A percentile compares a stretch with the other conserved stretches of the same genome.
phyloP scores from a whole-genome alignment of 2,329 filamentous ascomycete genomes.

The Phialophora tarda region DNA sequence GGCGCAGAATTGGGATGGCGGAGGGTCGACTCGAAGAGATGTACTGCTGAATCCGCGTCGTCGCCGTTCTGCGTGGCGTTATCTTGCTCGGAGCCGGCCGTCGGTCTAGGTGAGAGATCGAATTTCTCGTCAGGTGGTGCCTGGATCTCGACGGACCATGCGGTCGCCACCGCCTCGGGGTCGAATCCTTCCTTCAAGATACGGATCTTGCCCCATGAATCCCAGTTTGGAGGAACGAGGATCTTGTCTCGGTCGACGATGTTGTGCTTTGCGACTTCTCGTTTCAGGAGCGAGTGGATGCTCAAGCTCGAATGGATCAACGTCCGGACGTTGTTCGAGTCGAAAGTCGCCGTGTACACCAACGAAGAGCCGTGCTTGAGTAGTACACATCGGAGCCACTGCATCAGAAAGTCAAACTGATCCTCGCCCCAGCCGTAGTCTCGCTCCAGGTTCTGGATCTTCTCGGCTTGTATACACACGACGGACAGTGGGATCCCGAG shows the following conservation, averaged over 20 bases:
- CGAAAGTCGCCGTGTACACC: slow-evolving; percentile 80
- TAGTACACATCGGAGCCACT: slow-evolving; percentile 87
- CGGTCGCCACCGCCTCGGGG: slow-evolving; percentile 80
- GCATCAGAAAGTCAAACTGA: slow-evolving; percentile 93
- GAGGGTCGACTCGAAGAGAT: slow-evolving; percentile 34
- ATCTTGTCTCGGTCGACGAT: slow-evolving; percentile 95
- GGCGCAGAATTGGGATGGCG: slow-evolving; percentile 25
- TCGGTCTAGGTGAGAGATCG: slow-evolving; percentile 35
- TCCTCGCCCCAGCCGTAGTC: slow-evolving; percentile 91
- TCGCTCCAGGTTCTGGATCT: slow-evolving; percentile 87
- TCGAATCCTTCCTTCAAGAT: slow-evolving; percentile 91
- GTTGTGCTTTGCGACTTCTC: slow-evolving; percentile 81
- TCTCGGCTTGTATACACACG: slow-evolving; percentile 90
- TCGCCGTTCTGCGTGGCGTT: slow-evolving; percentile 40
- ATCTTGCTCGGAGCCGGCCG: slow-evolving; percentile 39
- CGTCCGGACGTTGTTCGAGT: slow-evolving; percentile 75
- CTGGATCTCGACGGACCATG: slow-evolving; percentile 85
- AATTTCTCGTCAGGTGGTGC: slow-evolving; percentile 49
- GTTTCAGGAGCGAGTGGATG: slow-evolving; percentile 81
- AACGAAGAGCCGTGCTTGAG: slow-evolving; percentile 87
- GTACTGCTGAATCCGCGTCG: slow-evolving; percentile 32
- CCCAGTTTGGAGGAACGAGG: slow-evolving; percentile 94
- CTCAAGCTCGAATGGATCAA: slow-evolving; percentile 84
- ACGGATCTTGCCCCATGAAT: slow-evolving; percentile 96
- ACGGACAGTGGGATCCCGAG: slow-evolving; percentile 86